Percentiles rank a stretch among this genome's conserved stretches.
Conservation (phyloP, 2,329 filamentous ascomycete species). For the Colletotrichum shisoi region DNA sequence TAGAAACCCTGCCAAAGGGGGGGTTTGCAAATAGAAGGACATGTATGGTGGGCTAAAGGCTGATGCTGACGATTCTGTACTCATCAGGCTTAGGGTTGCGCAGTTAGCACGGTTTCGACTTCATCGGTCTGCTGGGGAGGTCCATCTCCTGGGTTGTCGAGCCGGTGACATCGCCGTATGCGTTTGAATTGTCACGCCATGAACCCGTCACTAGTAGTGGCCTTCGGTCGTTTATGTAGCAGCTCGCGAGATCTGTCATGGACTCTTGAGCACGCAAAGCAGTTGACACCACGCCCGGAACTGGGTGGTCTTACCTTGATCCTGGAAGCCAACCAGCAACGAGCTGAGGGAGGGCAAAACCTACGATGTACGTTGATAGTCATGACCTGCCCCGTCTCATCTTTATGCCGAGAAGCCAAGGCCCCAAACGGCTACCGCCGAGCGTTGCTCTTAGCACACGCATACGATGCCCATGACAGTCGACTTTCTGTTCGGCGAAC, state of each 20-base stretch:
- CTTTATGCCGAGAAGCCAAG: conserved; percentile 64
- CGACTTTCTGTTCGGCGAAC: conserved; percentile 61
- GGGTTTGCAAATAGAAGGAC: conserved; percentile 53
- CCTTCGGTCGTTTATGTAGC: conserved; percentile 66
- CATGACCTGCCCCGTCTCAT: conserved; percentile 65
- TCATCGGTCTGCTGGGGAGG: conserved; percentile 60
- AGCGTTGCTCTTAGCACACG: conserved; percentile 56
- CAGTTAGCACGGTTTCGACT: conserved; percentile 65
- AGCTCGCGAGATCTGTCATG: conserved; percentile 67
- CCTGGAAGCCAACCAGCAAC: not conserved
- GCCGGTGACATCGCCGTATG: conserved; percentile 65
- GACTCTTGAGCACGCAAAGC: conserved; percentile 64
- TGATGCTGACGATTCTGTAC: conserved; percentile 64
- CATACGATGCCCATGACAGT: conserved; percentile 56
- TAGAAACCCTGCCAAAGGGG: conserved; percentile 44
- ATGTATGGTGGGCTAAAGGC: conserved; percentile 69
- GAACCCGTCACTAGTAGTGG: conserved; percentile 62
- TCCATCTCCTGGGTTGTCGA: conserved; percentile 61
- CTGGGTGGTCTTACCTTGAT: not conserved
- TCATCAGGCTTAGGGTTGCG: conserved; percentile 65
- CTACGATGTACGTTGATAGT: conserved; percentile 70
- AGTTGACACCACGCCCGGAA: conserved; percentile 65
- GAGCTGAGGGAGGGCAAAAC: not conserved
- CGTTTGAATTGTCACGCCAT: conserved; percentile 70
- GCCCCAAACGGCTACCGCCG: conserved; percentile 59